Base-by-base conservation (phyloP, 441 rosid species). In the Euphorbia schlechtendalii region DNA sequence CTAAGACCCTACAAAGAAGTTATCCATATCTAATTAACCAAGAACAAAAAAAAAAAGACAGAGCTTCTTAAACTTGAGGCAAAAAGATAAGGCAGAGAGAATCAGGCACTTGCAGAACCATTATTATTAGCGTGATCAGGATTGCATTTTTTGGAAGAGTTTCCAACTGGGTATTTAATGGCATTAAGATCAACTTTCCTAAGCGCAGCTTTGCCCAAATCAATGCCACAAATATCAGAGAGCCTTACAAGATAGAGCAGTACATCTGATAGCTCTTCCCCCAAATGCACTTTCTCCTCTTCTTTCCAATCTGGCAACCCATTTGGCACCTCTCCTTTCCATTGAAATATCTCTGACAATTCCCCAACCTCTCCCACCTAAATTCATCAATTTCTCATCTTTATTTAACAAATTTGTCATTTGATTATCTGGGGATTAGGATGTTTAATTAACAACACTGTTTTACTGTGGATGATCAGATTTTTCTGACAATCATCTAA, bases 321-420 rank as follows among this genome's bases (percentile, higher is more conserved):
- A 71, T 71, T 84, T 13, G 90, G 83, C 0, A 92, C 98, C 82
- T 92, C 98, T 34, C 96, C 98, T 79, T 79, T 92, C 98, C 98
- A 92, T 53, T 92, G 98, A 67, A 92, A 92, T 83, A 92, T 92
- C 88, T 87, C 90, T 15, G 96, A 89, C n/a, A 92, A 66, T 64
- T 92, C 96, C 59, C 98, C 96, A n/a, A 92, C 89, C 77, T 92
- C 98, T 20, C 95, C 95, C 61, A 92, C 96, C 98, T 92, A 69
- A 43, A n/a, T n/a, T 28, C 13, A 54, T 4, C 10, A 13, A 14
- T 25, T 28, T 17, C 49, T 8, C 22, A 24, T 34, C 11, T 14
- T 21, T 15, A 2, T 5, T 10, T n/a, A n/a, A n/a, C n/a, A n/a
- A n/a, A n/a, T n/a, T n/a, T n/a, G n/a, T n/a, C n/a, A n/a, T n/a